phyloP scores from a whole-genome alignment of 1,139 yeast species.

The Petasospora rhodanensis region DNA sequence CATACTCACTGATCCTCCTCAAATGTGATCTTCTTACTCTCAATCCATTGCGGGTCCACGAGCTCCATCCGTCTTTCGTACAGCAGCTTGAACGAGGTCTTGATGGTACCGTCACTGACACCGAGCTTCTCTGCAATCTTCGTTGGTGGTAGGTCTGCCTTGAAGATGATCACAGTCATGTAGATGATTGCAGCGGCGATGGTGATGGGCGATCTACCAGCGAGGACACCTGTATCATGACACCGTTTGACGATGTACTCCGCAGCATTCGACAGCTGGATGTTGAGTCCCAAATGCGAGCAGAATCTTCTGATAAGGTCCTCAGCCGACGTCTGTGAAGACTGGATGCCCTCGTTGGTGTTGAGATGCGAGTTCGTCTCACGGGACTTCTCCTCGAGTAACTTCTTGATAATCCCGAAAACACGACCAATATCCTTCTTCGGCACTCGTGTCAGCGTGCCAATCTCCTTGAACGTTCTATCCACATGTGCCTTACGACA shows the following conservation, averaged over 20 bases:
- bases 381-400: constrained; percentile 59
- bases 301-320: constrained; percentile 95
- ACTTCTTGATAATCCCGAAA: constrained; percentile 73
- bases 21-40: constrained; percentile 61
- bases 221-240: constrained; percentile 88
- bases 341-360: constrained; percentile 55
- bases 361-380: constrained; percentile 19
- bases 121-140: constrained; percentile 94
- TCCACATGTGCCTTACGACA: constrained; percentile 94
- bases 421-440: constrained; percentile 91
- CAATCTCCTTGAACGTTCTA: constrained; percentile 91
- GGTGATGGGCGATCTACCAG: constrained; percentile 96
- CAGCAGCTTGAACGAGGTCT: constrained; percentile 82
- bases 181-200: constrained; percentile 97
- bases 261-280: constrained; percentile 88
- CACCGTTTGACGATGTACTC: constrained; percentile 88
- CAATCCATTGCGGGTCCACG: constrained; percentile 77
- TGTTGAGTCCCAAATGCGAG: constrained; percentile 83
- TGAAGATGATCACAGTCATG: constrained; percentile 83
- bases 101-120: constrained; percentile 95
- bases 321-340: constrained; percentile 89
- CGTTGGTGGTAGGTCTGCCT: constrained; percentile 61
- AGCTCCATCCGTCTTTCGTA: constrained; percentile 69
- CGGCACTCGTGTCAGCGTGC: constrained; percentile 93
- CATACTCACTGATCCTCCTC: too few relatives aligned